A percentile compares a stretch with the other conserved stretches of the same genome.
phyloP scores from a whole-genome alignment of 2,329 filamentous ascomycete species.

The Calonectria naviculata region DNA sequence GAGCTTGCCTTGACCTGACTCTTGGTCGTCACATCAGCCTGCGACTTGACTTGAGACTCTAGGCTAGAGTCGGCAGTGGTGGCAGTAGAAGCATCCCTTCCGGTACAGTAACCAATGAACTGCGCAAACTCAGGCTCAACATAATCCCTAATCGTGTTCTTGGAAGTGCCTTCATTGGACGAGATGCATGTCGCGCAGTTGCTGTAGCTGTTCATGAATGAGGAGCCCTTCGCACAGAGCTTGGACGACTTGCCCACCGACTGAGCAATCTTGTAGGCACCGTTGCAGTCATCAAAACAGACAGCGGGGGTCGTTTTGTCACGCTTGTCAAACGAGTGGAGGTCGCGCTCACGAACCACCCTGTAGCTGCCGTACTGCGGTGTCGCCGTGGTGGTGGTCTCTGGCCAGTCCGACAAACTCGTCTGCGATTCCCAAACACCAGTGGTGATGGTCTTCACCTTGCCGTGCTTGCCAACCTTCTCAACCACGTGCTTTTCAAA shows the following conservation, averaged over 20 bases:
- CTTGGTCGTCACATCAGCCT: slow-evolving; percentile 40
- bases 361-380: slow-evolving; percentile 17
- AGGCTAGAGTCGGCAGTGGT: slow-evolving; percentile 22
- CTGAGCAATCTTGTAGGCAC: slow-evolving; percentile 58
- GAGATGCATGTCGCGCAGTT: slow-evolving; percentile 58
- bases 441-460: slow-evolving; percentile 59
- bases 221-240: slow-evolving; percentile 57
- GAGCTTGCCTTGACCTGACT: slow-evolving; percentile 28
- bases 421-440: slow-evolving; percentile 67
- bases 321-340: slow-evolving; percentile 50
- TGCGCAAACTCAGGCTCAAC: slow-evolving; percentile 53
- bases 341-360: slow-evolving; percentile 26
- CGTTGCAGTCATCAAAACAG: slow-evolving; percentile 67
- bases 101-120: slow-evolving; percentile 58
- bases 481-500: slow-evolving; percentile 60
- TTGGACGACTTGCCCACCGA: slow-evolving; percentile 13
- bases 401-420: slow-evolving; percentile 50
- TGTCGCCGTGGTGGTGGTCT: slow-evolving; percentile 29
- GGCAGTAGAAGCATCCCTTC: slow-evolving; percentile 32
- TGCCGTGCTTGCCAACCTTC: slow-evolving; percentile 46
- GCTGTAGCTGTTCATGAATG: slow-evolving; percentile 51
- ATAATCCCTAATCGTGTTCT: slow-evolving; percentile 46
- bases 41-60: slow-evolving; percentile 38
- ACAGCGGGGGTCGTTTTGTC: slow-evolving; percentile 54
- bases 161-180: slow-evolving; percentile 34